A percentile compares a stretch with the other conserved stretches of the same genome.
Conservation (phyloP, 179 eudicot genomes). For the Silene vulgaris region DNA sequence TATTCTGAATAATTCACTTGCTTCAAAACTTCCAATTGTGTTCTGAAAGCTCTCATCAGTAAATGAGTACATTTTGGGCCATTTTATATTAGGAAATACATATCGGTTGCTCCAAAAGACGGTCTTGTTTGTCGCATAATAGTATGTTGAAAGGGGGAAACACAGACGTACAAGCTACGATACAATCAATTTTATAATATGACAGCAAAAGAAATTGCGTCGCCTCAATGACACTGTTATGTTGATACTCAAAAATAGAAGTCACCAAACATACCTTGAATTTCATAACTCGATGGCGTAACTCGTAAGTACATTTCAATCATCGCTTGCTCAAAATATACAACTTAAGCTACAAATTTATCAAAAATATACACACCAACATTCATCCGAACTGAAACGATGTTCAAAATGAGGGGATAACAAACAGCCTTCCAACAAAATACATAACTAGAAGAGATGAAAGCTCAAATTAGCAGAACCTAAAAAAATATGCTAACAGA, state of each 20-base stretch:
- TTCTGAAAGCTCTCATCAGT: neutral
- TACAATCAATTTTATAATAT: neutral
- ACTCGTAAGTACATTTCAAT: neutral
- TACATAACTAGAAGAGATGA: neutral
- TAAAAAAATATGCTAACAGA: neutral
- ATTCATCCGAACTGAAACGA: neutral
- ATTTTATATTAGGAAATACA: neutral
- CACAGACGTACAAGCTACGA: neutral
- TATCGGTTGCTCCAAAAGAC: neutral
- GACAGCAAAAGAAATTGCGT: too few species aligned
- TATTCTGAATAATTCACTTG: neutral
- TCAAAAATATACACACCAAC: neutral
- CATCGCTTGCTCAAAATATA: neutral
- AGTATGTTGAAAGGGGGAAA: neutral
- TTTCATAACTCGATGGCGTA: too few species aligned
- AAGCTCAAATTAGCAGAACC: neutral
- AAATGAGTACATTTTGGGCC: neutral
- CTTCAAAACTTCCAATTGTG: neutral
- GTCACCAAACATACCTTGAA: too few species aligned
- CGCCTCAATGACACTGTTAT: too few species aligned
- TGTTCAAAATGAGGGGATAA: neutral
- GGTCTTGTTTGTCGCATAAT: neutral
- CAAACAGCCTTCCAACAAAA: constrained; percentile 2
- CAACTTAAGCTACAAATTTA: neutral
- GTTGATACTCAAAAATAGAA: too few species aligned